A percentile compares a stretch with the other conserved stretches of the same genome.
phyloP scores from a whole-genome alignment of 305 asterid genomes.

The Caryopteris hybrid region DNA sequence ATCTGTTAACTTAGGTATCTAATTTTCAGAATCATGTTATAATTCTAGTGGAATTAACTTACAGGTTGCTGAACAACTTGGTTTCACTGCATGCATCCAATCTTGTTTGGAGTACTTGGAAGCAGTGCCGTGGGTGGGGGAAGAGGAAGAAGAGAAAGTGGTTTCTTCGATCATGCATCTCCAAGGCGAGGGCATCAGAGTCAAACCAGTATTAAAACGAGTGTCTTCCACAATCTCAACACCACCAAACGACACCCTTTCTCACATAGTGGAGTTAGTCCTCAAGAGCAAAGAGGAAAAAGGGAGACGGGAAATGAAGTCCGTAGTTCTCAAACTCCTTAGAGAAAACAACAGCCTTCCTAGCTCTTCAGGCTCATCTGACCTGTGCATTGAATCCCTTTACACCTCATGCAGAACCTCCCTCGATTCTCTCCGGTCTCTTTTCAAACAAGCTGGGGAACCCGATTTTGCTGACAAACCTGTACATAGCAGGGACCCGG shows the following conservation, averaged over 20 bases:
- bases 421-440: constrained; percentile 44
- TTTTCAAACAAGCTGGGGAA: constrained; percentile 68
- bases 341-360: constrained; percentile 54
- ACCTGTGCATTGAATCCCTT: constrained; percentile 50
- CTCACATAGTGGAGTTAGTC: constrained; percentile 69
- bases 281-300: constrained; percentile 83
- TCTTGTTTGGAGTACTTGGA: constrained; percentile 91
- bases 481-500: constrained; percentile 33
- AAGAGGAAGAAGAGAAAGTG: constrained; percentile 91
- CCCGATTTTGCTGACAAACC: constrained; percentile 28
- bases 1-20: no score
- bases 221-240: constrained; percentile 52
- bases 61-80: constrained; percentile 77
- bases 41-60: constrained; percentile 11
- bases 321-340: constrained; percentile 78
- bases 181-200: constrained; percentile 59
- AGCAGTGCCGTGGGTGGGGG: constrained; percentile 99
- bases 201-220: constrained; percentile 73
- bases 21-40: not conserved
- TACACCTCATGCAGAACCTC: constrained; percentile 58
- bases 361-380: constrained; percentile 50
- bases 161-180: constrained; percentile 62
- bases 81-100: constrained; percentile 57
- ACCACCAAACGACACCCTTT: constrained; percentile 62
- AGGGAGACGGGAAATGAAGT: constrained; percentile 86